Percentiles rank a stretch among this genome's conserved stretches.
These are phyloP conservation scores for Sclerotinia nivalis DNA, from an alignment of 2,329 filamentous ascomycete species.

Conservation along the genomic window DNA sequence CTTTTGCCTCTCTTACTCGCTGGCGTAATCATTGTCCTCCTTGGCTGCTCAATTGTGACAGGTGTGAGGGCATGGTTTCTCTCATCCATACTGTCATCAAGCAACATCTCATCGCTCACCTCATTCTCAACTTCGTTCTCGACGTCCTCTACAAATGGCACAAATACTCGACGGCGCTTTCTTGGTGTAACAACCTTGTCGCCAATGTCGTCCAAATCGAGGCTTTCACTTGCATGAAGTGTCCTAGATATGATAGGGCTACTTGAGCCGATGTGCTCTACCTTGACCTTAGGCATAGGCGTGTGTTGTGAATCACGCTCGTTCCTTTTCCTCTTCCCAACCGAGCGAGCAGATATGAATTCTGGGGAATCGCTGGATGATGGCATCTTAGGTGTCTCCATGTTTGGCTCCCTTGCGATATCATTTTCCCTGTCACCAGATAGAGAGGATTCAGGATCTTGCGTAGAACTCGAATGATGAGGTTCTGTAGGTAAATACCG, in stretches of 20 bases:
- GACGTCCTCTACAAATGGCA: not conserved
- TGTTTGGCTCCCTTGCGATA: constrained; percentile 1
- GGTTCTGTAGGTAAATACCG: constrained; percentile 27
- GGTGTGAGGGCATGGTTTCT: not conserved
- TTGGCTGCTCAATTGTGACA: not conserved
- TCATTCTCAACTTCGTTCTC: not conserved
- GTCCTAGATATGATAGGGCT: constrained; percentile 35
- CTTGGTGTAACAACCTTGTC: constrained; percentile 41
- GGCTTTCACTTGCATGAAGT: constrained; percentile 36
- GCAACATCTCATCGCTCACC: constrained; percentile 8
- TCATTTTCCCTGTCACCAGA: not conserved
- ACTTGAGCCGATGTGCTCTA: constrained; percentile 34
- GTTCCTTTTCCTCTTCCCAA: constrained; percentile 37
- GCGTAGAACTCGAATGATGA: constrained; percentile 36
- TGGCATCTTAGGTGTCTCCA: not conserved
- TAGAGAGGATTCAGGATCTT: constrained; percentile 28
- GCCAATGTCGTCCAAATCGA: constrained; percentile 44
- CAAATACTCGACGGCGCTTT: constrained; percentile 33
- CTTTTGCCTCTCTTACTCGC: constrained; percentile 11
- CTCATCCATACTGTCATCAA: constrained; percentile 11
- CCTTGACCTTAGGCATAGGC: constrained; percentile 34
- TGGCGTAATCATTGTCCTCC: constrained; percentile 22
- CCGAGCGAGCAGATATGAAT: constrained; percentile 32
- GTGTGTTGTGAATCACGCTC: constrained; percentile 22
- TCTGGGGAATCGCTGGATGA: constrained; percentile 32